Percentiles rank a stretch among this genome's conserved stretches.
Conservation (phyloP, 2,329 filamentous ascomycete genomes). For the Hymenoscyphus infarciens region DNA sequence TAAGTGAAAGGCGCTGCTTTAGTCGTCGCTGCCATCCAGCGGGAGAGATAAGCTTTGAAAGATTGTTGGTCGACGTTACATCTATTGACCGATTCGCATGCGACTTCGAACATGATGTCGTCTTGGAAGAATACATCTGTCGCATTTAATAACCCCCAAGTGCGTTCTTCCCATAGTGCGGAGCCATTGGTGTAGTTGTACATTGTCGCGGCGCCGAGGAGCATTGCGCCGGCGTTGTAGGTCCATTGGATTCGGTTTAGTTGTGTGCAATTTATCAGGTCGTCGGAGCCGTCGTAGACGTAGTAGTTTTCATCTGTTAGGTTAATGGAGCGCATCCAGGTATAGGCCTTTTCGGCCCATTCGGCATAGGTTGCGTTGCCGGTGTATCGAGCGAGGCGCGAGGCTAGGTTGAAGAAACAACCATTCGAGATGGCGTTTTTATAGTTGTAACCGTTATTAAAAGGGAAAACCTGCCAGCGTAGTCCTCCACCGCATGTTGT, state of each 20-base stretch:
- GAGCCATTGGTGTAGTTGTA: conserved; percentile 56
- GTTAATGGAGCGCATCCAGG: conserved; percentile 58
- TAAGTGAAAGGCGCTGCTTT: conserved; percentile 61
- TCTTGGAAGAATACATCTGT: conserved; percentile 54
- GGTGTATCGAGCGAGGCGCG: conserved; percentile 72
- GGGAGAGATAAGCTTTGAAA: conserved; percentile 60
- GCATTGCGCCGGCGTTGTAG: conserved; percentile 65
- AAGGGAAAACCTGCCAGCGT: conserved; percentile 80
- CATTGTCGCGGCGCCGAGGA: conserved; percentile 65
- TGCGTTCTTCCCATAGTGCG: conserved; percentile 53
- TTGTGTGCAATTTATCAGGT: conserved; percentile 52
- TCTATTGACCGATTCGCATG: conserved; percentile 58
- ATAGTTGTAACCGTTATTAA: conserved; percentile 79
- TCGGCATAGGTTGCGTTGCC: conserved; percentile 72
- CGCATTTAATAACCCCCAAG: conserved; percentile 54
- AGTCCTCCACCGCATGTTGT: conserved; percentile 69
- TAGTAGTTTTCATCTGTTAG: conserved; percentile 58
- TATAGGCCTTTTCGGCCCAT: conserved; percentile 72
- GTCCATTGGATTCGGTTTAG: conserved; percentile 63
- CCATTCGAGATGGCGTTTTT: conserved; percentile 65
- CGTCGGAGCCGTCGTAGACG: conserved; percentile 61
- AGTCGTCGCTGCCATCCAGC: conserved; percentile 58
- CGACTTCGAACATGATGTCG: conserved; percentile 61
- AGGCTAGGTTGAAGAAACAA: conserved; percentile 59
- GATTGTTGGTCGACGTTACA: conserved; percentile 62